phyloP scores from a whole-genome alignment of 805 yeast species.

The Schwanniomyces sp. region DNA sequence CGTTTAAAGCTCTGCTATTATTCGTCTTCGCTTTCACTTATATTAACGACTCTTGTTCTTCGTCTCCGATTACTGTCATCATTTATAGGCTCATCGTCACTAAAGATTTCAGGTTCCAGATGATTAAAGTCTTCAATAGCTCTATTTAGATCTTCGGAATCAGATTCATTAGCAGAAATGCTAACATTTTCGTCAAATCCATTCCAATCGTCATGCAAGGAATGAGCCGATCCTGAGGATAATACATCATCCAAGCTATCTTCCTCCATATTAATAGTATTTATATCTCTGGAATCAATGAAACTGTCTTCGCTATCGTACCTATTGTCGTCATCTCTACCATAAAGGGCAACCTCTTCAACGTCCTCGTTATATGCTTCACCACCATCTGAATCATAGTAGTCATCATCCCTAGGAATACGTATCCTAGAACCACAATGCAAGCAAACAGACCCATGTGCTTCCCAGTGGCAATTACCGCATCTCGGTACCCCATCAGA shows the following conservation, averaged over 20 bases:
- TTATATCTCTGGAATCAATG: constrained; percentile 23
- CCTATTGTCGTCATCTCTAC: constrained; percentile 11
- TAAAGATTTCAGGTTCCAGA: constrained; percentile 8
- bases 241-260: constrained; percentile 4
- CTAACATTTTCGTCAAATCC: constrained; percentile 14
- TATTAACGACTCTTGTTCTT: constrained; percentile 14
- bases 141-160: constrained; percentile 17
- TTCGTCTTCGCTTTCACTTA: constrained; percentile 16
- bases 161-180: constrained; percentile 2
- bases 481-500: constrained; percentile 77
- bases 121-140: constrained; percentile 26
- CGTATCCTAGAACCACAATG: constrained; percentile 63
- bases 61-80: constrained; percentile 7
- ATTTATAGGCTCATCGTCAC: constrained; percentile 2
- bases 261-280: constrained; percentile 16
- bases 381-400: constrained; percentile 38
- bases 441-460: constrained; percentile 62
- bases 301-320: constrained; percentile 36
- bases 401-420: constrained; percentile 27
- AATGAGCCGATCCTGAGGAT: constrained; percentile 2
- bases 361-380: constrained; percentile 34
- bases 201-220: constrained; percentile 13
- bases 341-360: constrained; percentile 20
- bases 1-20: no score
- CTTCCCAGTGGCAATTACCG: constrained; percentile 79